A percentile compares a stretch with the other conserved stretches of the same genome.
These are phyloP conservation scores for Globisporangium irregulare DNA, from an alignment of 352 stramenopile species.

Conservation along the genomic window DNA sequence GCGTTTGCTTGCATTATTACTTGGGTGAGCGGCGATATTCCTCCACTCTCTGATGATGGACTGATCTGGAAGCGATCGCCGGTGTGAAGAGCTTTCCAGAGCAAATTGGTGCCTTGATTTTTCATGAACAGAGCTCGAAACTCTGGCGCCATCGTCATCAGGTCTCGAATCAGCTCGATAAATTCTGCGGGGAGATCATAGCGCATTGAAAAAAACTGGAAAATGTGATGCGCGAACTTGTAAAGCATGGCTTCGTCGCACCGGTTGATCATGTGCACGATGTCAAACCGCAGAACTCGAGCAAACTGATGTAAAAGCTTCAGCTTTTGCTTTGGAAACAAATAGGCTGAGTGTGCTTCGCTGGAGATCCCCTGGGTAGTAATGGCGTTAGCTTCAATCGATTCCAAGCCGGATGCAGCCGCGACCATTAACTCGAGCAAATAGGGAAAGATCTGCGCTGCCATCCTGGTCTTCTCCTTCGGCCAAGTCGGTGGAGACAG, in stretches of 20 bases:
- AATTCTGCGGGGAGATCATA: conserved; percentile 32
- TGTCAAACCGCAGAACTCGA: conserved; percentile 30
- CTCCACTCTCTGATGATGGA: neutral
- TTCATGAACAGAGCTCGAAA: conserved; percentile 48
- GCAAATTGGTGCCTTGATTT: conserved; percentile 30
- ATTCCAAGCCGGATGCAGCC: conserved; percentile 25
- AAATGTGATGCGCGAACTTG: conserved; percentile 42
- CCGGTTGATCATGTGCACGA: conserved; percentile 33
- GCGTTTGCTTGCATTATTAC: conserved; percentile 8
- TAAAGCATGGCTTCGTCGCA: conserved; percentile 38
- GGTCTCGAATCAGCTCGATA: conserved; percentile 39
- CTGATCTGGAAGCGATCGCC: conserved; percentile 19
- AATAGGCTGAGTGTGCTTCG: conserved; percentile 5
- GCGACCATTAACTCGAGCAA: conserved; percentile 38
- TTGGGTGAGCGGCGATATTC: conserved; percentile 12
- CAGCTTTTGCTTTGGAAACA: conserved; percentile 17
- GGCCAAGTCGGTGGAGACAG: conserved; percentile 19
- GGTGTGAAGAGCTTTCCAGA: conserved; percentile 54
- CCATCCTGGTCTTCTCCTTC: conserved; percentile 35
- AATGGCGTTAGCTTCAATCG: conserved; percentile 12
- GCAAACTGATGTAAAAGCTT: conserved; percentile 34
- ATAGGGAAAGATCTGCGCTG: conserved; percentile 30
- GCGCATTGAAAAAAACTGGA: conserved; percentile 41
- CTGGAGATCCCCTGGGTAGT: neutral
- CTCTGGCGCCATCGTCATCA: conserved; percentile 26